Percentiles rank a stretch among this genome's conserved stretches.
Conservation (phyloP, 225 moss, liverwort and hornwort genomes). For the Lunularia cruciata region DNA sequence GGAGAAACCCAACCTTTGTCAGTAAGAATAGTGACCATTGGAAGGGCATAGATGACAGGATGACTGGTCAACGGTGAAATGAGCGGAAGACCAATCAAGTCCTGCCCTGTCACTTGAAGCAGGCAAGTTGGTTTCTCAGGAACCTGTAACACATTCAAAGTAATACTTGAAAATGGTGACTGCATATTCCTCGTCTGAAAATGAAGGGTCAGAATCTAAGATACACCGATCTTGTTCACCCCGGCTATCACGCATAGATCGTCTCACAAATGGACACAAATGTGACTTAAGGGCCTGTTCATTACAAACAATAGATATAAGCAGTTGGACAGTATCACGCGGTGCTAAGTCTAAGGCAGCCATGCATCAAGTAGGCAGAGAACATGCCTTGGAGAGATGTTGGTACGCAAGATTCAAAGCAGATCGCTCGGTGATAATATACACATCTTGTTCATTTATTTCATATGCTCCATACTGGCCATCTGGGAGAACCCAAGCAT, state of each 20-base stretch:
- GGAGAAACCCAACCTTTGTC: constrained; percentile 55
- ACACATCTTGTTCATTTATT: constrained; percentile 72
- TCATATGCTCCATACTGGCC: constrained; percentile 95
- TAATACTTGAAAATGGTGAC: too few relatives aligned
- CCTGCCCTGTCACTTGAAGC: constrained; percentile 68
- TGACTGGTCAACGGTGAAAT: constrained; percentile 62
- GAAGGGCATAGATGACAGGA: constrained; percentile 70
- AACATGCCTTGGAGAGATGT: constrained; percentile 53
- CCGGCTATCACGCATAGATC: too few relatives aligned
- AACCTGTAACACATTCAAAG: constrained; percentile 29
- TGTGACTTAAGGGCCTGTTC: too few relatives aligned
- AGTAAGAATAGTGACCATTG: constrained; percentile 86
- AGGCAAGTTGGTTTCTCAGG: constrained; percentile 79
- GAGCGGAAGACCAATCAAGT: constrained; percentile 89
- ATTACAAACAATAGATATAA: too few relatives aligned
- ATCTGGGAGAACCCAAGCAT: constrained; percentile 93
- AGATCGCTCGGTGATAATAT: constrained; percentile 74
- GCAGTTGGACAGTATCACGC: too few relatives aligned
- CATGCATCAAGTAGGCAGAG: too few relatives aligned
- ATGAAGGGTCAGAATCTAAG: too few relatives aligned
- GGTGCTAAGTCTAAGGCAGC: too few relatives aligned
- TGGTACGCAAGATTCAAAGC: constrained; percentile 95
- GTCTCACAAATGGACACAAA: too few relatives aligned
- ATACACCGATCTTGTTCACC: too few relatives aligned
- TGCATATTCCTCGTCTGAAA: too few relatives aligned